Percentiles rank a stretch among this genome's conserved stretches.
phyloP scores from a whole-genome alignment of 148 eudicot genomes.

The Cornus suecica region DNA sequence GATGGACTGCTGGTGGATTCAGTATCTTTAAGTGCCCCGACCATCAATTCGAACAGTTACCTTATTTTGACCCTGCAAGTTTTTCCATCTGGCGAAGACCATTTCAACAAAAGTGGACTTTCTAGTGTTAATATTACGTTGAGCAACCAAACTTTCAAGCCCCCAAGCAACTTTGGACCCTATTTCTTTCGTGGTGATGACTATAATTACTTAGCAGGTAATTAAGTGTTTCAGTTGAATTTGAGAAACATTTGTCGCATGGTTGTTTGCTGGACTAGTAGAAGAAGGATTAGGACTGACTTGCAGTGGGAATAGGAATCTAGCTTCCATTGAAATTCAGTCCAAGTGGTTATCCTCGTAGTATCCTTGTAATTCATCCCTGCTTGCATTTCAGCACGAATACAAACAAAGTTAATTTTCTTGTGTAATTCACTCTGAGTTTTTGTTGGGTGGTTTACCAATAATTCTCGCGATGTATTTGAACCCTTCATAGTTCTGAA shows the following conservation, averaged over 20 bases:
- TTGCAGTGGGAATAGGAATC: no score
- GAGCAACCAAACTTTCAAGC: conserved; percentile 66
- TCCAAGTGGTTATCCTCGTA: no score
- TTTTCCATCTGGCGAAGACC: conserved; percentile 51
- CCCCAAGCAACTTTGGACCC: conserved; percentile 56
- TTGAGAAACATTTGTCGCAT: background rate
- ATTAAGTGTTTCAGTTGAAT: background rate
- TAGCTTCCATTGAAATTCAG: no score
- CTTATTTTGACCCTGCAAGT: conserved; percentile 40
- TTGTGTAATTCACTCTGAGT: no score
- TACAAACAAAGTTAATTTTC: no score
- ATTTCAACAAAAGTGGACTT: conserved; percentile 56
- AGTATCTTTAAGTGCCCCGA: conserved; percentile 46
- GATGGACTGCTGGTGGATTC: conserved; percentile 53
- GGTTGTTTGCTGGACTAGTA: background rate
- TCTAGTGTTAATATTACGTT: conserved; percentile 44
- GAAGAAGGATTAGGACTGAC: no score
- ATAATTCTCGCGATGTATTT: no score
- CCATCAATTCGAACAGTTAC: conserved; percentile 29
- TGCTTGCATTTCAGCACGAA: no score
- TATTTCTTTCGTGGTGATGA: conserved; percentile 41
- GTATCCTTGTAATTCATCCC: no score
- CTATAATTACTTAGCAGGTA: conserved; percentile 43
- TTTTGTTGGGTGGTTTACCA: no score
- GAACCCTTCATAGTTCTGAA: no score